These are phyloP conservation scores for Moesziomyces sp. DNA, from an alignment of 1,284 basidiomycete species.

Conservation along the genomic window DNA sequence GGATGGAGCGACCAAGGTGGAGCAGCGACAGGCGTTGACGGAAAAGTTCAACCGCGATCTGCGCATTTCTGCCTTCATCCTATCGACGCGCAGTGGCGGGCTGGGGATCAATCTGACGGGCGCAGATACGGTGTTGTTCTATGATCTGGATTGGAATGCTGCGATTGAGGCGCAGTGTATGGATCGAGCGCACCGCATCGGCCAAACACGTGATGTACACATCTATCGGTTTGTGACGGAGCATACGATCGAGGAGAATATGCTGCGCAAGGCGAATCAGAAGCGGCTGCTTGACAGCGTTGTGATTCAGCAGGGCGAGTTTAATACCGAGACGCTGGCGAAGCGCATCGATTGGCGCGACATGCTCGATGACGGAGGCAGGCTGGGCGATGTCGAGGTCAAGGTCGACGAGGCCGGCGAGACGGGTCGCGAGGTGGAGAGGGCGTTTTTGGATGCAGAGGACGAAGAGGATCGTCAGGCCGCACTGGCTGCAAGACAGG, in stretches of 20 bases:
- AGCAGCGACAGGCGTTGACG: slow-evolving; percentile 92
- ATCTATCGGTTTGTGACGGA: slow-evolving; percentile 94
- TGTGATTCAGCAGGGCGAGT: slow-evolving; percentile 93
- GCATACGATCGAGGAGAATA: slow-evolving; percentile 94
- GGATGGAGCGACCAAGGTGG: slow-evolving; percentile 94
- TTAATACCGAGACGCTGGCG: slow-evolving; percentile 71
- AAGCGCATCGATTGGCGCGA: slow-evolving; percentile 79
- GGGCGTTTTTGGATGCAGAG: slow-evolving; percentile 84
- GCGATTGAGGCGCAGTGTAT: slow-evolving; percentile 98
- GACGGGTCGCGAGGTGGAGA: slow-evolving; percentile 72
- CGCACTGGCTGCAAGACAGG: slow-evolving; percentile 82
- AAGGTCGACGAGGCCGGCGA: slow-evolving; percentile 60
- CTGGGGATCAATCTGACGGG: slow-evolving; percentile 94
- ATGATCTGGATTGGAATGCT: slow-evolving; percentile 97
- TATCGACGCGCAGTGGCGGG: slow-evolving; percentile 90
- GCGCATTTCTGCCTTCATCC: slow-evolving; percentile 92
- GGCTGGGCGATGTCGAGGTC: slow-evolving; percentile 58
- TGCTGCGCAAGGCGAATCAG: slow-evolving; percentile 95
- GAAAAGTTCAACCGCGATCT: slow-evolving; percentile 95
- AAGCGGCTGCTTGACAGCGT: slow-evolving; percentile 90
- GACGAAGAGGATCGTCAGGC: slow-evolving; percentile 87
- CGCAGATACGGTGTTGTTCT: slow-evolving; percentile 96
- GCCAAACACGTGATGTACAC: slow-evolving; percentile 95
- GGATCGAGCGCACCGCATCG: slow-evolving; percentile 93
- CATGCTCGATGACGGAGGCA: slow-evolving; percentile 74